These are phyloP conservation scores for Lentinus brumalis DNA, from an alignment of 768 basidiomycete genomes.

Conservation along the genomic window DNA sequence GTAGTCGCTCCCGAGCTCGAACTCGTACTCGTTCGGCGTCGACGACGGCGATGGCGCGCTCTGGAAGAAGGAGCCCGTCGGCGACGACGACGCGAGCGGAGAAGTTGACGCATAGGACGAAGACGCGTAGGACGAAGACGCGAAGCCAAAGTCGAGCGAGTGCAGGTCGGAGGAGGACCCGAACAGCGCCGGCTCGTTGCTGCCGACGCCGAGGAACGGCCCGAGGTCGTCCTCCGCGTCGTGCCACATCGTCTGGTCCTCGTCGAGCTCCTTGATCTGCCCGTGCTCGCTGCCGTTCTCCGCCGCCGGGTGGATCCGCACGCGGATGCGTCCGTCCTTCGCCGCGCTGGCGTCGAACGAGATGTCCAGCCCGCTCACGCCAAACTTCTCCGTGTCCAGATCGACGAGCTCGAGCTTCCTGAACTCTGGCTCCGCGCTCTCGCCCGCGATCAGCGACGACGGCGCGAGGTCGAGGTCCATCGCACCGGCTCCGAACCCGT, in stretches of 20 bases:
- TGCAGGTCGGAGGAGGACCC: conserved; percentile 11
- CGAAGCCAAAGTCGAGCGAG: conserved; percentile 9
- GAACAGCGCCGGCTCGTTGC: conserved; percentile 18
- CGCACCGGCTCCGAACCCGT: conserved; percentile 25
- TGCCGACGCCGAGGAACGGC: conserved; percentile 62
- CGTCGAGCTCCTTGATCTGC: conserved; percentile 20
- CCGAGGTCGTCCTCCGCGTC: conserved; percentile 38
- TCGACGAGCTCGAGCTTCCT: conserved; percentile 65
- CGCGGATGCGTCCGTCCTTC: conserved; percentile 72
- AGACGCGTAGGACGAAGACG: conserved; percentile 1
- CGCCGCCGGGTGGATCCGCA: conserved; percentile 64
- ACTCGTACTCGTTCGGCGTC: conserved; percentile 16
- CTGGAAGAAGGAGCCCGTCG: conserved; percentile 16
- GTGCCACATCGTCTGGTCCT: conserved; percentile 36
- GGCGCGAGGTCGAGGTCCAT: conserved; percentile 34
- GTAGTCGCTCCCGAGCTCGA: conserved; percentile 21
- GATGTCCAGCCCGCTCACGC: conserved; percentile 59
- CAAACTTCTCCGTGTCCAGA: conserved; percentile 48
- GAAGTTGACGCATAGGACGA: not conserved
- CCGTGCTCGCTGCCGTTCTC: conserved; percentile 32
- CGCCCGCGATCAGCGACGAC: conserved; percentile 27
- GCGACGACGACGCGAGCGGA: conserved; percentile 8
- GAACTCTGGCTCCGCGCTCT: conserved; percentile 38
- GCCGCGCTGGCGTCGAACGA: conserved; percentile 69
- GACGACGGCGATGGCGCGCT: conserved; percentile 17